phyloP scores from a whole-genome alignment of 2,329 filamentous ascomycete genomes.

The Sporothrix globosa region DNA sequence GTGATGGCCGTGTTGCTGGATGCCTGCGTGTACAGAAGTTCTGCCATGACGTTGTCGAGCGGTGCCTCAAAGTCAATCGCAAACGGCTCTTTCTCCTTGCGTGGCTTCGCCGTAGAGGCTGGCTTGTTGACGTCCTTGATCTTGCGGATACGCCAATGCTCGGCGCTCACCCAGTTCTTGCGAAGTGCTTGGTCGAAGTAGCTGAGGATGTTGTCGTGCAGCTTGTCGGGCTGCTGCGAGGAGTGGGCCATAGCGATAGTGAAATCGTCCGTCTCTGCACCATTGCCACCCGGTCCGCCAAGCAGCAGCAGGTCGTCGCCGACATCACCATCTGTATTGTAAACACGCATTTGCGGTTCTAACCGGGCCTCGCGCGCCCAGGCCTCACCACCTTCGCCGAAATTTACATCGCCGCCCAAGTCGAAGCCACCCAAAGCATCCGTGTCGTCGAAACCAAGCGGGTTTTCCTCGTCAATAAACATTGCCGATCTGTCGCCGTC shows the following conservation, averaged over 20 bases:
- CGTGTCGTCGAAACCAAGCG: constrained; percentile 78
- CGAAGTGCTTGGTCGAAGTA: constrained; percentile 97
- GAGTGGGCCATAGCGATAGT: constrained; percentile 75
- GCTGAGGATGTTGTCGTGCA: constrained; percentile 91
- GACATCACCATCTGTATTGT: constrained; percentile 62
- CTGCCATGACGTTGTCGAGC: constrained; percentile 70
- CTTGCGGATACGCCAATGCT: constrained; percentile 95
- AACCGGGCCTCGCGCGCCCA: constrained; percentile 91
- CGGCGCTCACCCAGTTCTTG: constrained; percentile 98
- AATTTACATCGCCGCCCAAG: constrained; percentile 72
- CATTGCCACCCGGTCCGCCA: constrained; percentile 38
- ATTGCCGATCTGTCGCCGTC: constrained; percentile 73
- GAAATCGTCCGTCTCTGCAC: constrained; percentile 66
- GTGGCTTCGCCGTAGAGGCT: constrained; percentile 53
- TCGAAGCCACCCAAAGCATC: constrained; percentile 75
- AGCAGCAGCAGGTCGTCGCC: constrained; percentile 59
- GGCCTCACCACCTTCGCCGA: constrained; percentile 92
- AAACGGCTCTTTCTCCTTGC: constrained; percentile 96
- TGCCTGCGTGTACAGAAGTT: constrained; percentile 79
- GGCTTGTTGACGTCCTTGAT: constrained; percentile 68
- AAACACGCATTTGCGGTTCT: constrained; percentile 82
- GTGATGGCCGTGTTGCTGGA: constrained; percentile 79
- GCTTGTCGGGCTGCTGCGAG: constrained; percentile 64
- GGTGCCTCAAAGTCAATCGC: constrained; percentile 86
- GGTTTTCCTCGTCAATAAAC: constrained; percentile 85